Evolutionary conservation across 192 early-diverging fungal species (phyloP), one percentile per base, ranked within the genome.

Genomic region (Backusella psychrophila): DNA sequence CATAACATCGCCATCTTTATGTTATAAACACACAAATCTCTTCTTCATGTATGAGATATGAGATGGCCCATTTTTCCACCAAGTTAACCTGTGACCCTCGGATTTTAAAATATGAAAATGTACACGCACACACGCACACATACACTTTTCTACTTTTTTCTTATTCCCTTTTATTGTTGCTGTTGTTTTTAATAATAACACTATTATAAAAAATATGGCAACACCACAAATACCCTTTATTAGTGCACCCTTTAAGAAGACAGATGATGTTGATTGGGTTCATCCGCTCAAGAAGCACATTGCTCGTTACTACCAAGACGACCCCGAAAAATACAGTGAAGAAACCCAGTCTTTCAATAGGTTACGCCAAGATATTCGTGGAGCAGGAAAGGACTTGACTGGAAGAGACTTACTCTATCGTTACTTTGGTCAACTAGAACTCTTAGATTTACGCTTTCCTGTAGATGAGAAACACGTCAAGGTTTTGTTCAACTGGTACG

Each of bases 351-450:
- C 91, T 2, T 89, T 99, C 70, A 91, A 98, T 82, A 91, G 96
- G 71, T 86, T 98, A 77, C 90, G 98, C 38, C 96, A 98, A 85
- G 98, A 99, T 79, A 95, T 93, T 81, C 93, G 94, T 38, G 97
- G 97, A 49, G 96, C 95, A 35, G 96, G 95, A n/a, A 93, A 93
- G 67, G 96, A 98, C 81, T 75, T 91, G 69, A 98, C 94, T 12
- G 98, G 97, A 23, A 83, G 96, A 31, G 96, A 99, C 82, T 88
- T 99, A 44, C 86, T 98, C 23, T 98, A 96, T 83, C 93, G 96
- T 46, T 99, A 99, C 83, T 97, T 96, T 87, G 95, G 94, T 39
- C 98, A 99, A 69, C 83, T 99, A 39, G 98, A 99, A 79, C 86
- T 97, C 12, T 86, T 98, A 41, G 97, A 97, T 77, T 86, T 96